Base-by-base conservation (phyloP, 176 grass and related monocot species). In the Poa pratensis region DNA sequence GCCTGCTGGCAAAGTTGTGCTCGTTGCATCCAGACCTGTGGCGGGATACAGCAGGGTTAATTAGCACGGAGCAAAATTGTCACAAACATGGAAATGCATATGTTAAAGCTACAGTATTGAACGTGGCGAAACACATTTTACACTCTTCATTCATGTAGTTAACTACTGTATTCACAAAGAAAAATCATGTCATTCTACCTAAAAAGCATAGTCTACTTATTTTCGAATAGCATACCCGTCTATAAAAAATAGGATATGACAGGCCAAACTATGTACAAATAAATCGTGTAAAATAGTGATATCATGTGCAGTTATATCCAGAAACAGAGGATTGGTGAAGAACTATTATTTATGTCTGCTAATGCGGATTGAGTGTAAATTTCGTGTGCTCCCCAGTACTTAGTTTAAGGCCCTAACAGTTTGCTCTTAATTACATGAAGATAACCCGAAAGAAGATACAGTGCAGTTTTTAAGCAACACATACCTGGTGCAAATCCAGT, bases 401-500 rank as follows among this genome's bases (percentile, higher is more conserved):
- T 35, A 35, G 34, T 35, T 35, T 35, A 3, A 35, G 34, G 34
- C 34, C 34, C 34, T 32, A 35, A 72, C 16, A 17, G 19, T 3
- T 57, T 1, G 53, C 17, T 68, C 34, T 83, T 61, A 76, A 23
- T 27, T 69, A 42, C 30, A 63, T 43, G 16, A 73, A 42, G 27
- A 27, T 37, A 53, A 88, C 45, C 15, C 8, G 24, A 70, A 69
- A 76, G 17, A 40, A 80, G 13, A 23, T 0, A 14, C n/a, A 77
- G 28, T 27, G 52, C 27, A 77, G 51, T 52, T 15, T 42, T 45
- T 60, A 61, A 42, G 81, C 55, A 63, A 77, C 49, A 76, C 69
- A 53, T 69, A 98, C 95, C 95, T 98, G 61, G 93, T 95, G 78
- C 96, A 98, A 88, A 98, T 89, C 96, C 96, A 98, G 82, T 98